Conservation (phyloP, 495 filamentous ascomycete genomes). For the Neurospora sp. region DNA sequence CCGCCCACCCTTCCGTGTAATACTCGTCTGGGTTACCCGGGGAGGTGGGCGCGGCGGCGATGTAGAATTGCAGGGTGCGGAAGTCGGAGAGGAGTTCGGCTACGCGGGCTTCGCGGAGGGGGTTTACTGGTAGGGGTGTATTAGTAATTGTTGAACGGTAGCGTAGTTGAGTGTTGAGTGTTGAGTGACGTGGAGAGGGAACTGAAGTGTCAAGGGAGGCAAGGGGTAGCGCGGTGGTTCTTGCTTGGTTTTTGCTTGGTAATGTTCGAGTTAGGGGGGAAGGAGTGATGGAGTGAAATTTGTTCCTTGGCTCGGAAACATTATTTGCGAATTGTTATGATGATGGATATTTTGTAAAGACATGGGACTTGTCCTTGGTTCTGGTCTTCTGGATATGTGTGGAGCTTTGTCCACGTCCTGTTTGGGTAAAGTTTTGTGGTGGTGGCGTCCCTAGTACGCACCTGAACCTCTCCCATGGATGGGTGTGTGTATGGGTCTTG, state of each 20-base stretch:
- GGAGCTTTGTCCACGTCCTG: background rate
- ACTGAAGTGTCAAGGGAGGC: background rate
- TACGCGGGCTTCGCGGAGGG: constrained; percentile 69
- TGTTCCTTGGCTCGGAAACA: background rate
- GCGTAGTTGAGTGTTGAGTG: too few species aligned
- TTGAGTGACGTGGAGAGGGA: background rate
- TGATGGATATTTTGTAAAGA: background rate
- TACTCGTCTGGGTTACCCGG: constrained; percentile 55
- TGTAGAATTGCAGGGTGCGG: constrained; percentile 69
- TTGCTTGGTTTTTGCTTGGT: background rate
- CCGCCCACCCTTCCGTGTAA: constrained; percentile 67
- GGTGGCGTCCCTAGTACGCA: background rate
- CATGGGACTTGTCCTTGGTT: background rate
- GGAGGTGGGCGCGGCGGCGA: constrained; percentile 55
- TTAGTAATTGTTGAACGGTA: constrained; percentile 12
- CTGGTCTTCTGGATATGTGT: background rate
- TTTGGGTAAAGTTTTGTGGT: background rate
- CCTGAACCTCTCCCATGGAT: background rate
- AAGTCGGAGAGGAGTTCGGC: constrained; percentile 80
- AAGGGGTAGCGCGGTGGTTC: background rate
- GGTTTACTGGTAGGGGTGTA: constrained; percentile 53
- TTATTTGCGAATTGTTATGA: background rate
- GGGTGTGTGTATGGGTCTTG: background rate
- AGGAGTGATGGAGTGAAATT: background rate
- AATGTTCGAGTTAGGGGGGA: background rate